These are phyloP conservation scores for Russula griseocarnosa DNA, from an alignment of 768 basidiomycete species.

Conservation along the genomic window DNA sequence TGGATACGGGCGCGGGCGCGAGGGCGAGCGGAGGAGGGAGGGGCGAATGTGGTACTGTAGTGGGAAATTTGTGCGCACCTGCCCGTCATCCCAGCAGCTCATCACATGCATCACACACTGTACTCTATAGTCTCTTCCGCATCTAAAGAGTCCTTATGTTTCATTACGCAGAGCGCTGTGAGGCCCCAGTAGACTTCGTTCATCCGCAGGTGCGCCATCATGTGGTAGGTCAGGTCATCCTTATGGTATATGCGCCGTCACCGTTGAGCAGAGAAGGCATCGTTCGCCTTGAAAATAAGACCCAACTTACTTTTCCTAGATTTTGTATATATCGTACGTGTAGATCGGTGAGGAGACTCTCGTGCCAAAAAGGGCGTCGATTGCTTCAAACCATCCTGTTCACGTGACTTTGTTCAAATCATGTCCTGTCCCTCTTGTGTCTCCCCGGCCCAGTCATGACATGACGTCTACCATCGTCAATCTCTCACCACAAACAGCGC, in stretches of 20 bases:
- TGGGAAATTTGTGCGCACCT: constrained; percentile 43
- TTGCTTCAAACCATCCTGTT: neutral
- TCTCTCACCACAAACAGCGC: constrained; percentile 11
- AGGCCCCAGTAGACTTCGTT: constrained; percentile 98
- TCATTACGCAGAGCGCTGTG: constrained; percentile 81
- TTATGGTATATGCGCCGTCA: constrained; percentile 48
- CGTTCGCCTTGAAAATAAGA: neutral
- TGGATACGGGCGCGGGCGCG: too few species aligned
- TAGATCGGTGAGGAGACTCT: constrained; percentile 45
- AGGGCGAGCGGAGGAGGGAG: too few species aligned
- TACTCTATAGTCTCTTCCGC: constrained; percentile 80
- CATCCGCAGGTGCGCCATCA: constrained; percentile 88
- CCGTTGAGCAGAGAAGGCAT: neutral
- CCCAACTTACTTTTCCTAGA: constrained; percentile 56
- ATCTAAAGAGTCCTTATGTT: constrained; percentile 69
- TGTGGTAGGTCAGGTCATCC: constrained; percentile 82
- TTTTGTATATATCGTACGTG: constrained; percentile 76
- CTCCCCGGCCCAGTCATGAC: constrained; percentile 13
- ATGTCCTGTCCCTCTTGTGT: constrained; percentile 22
- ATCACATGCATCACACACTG: too few species aligned
- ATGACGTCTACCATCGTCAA: constrained; percentile 19
- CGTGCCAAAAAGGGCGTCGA: neutral
- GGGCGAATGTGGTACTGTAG: too few species aligned
- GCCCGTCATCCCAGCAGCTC: constrained; percentile 91
- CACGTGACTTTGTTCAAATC: neutral